Base-by-base conservation (phyloP, 192 early-diverging fungal genomes). In the Ambispora gerdemannii region DNA sequence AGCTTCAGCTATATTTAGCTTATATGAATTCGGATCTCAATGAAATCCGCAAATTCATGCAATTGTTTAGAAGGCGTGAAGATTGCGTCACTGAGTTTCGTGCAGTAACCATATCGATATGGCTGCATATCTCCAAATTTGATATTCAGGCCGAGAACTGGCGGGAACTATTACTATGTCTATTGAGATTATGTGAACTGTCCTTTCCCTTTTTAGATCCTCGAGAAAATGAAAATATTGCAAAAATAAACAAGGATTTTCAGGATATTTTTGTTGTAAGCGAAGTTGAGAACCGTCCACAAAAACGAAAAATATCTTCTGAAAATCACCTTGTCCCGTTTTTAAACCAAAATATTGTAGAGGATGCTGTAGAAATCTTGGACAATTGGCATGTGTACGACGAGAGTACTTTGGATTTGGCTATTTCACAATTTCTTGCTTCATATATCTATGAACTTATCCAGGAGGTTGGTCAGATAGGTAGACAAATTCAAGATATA, bases 91-190 rank as follows among this genome's bases (percentile, higher is more conserved):
- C 10, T 0, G 66, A 68, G 17, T 68, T 51, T 38, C 32, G 20
- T 51, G 66, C 66, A 4, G 15, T 68, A 68, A 35, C 15, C n/a
- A 34, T 55, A n/a, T n/a, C n/a, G n/a, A n/a, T n/a, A 55, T 68
- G 66, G 50, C 51, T 68, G 19, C 28, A 55, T 15, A 36, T 53
- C 8, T 4, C 8, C 0, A 3, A 22, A 55, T 11, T 34, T 24
- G 30, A 17, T 28, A 49, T 66, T 3, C 20, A 32, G 0, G 10
- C n/a, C 13, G 51, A 55, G 2, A 17, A 68, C 24, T 55, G 51
- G 32, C 20, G 43, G 24, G 50, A 68, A 55, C 31, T 49, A 4
- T 31, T 68, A 1, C 51, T 53, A 53, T 28, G 6, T 34, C 20
- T 68, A 3, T 53, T 33, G n/a, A 52, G 66, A 22, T n/a, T 68